These are phyloP conservation scores for Phoma sp. DNA, from an alignment of 2,329 filamentous ascomycete genomes.

Conservation along the genomic window DNA sequence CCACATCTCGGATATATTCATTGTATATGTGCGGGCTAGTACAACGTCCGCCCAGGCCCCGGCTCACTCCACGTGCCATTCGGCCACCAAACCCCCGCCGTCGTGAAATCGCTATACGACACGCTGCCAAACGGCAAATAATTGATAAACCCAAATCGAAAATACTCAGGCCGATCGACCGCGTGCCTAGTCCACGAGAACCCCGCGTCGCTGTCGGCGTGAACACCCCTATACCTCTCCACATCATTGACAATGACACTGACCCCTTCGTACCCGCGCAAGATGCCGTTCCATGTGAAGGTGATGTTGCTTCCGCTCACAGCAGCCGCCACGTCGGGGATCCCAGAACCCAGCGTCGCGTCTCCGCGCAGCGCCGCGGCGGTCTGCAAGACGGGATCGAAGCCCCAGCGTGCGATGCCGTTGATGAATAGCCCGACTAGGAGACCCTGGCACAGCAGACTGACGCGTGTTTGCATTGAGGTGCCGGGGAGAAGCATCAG, in stretches of 20 bases:
- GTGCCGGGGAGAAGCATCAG: conserved; percentile 90
- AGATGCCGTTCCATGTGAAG: conserved; percentile 51
- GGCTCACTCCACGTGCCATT: conserved; percentile 40
- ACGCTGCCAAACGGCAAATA: conserved; percentile 39
- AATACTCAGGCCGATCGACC: conserved; percentile 36
- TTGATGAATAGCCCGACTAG: conserved; percentile 92
- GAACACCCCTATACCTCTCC: conserved; percentile 67
- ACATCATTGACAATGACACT: conserved; percentile 86
- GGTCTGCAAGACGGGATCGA: conserved; percentile 86
- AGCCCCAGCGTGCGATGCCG: conserved; percentile 91
- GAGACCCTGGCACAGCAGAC: conserved; percentile 87
- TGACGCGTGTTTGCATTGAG: conserved; percentile 82
- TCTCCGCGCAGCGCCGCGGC: conserved; percentile 68
- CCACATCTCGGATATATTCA: no score
- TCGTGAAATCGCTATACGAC: conserved; percentile 43
- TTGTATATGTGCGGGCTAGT: not conserved
- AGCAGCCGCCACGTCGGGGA: conserved; percentile 55
- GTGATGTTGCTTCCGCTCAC: conserved; percentile 54
- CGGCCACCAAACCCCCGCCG: conserved; percentile 38
- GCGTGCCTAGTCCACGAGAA: conserved; percentile 66
- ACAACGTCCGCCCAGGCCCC: conserved; percentile 10
- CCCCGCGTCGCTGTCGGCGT: conserved; percentile 62
- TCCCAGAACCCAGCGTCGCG: conserved; percentile 59
- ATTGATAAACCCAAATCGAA: conserved; percentile 44
- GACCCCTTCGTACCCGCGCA: conserved; percentile 70